Base-by-base conservation (phyloP, 2,329 filamentous ascomycete species). In the Ophiocordyceps camponoti-leonardi region DNA sequence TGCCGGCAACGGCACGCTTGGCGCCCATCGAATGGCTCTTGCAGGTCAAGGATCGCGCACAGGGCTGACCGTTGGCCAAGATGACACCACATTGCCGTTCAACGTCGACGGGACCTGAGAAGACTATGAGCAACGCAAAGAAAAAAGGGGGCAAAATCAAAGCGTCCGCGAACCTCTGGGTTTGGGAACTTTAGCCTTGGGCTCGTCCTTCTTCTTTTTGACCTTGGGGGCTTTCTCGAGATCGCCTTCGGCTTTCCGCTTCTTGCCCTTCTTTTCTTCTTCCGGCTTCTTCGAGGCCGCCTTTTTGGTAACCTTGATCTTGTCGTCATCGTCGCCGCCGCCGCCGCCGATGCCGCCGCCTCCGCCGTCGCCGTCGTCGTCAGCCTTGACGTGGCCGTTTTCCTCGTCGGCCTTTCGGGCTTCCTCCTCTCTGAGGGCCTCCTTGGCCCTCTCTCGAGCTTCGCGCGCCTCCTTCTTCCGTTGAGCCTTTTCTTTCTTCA, bases 21-120 rank as follows among this genome's bases (percentile, higher is more conserved):
- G 88, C 83, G 12, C 88, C 87, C 88, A 95, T 94, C n/a, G 75
- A 81, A 52, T 95, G 88, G 49, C 83, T 90, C 65, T 95, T 95
- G 69, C 88, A 95, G 0, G 88, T 95, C 48, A 95, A 65, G 4
- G 86, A 93, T 46, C 88, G 72, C 12, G 88, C 88, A 60, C 88
- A 95, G 46, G 83, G 83, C 49, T 85, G 83, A 1, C 87, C 86
- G 56, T 94, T 94, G 0, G 84, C 76, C 46, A 94, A 69, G 20
- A 81, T 72, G 35, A 95, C 88, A 71, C 88, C 88, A 56, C 88
- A 95, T 65, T 95, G 88, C 55, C 83, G 79, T 66, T 94, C 88
- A 19, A 95, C 88, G 62, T 95, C 88, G 39, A 95, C 88, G 3
- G 88, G 88, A 0, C 86, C 76, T 77, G 50, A 18, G 11, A 10